Evolutionary conservation across 306 rosid genomes (phyloP).

Genomic region (Prunus padus): DNA sequence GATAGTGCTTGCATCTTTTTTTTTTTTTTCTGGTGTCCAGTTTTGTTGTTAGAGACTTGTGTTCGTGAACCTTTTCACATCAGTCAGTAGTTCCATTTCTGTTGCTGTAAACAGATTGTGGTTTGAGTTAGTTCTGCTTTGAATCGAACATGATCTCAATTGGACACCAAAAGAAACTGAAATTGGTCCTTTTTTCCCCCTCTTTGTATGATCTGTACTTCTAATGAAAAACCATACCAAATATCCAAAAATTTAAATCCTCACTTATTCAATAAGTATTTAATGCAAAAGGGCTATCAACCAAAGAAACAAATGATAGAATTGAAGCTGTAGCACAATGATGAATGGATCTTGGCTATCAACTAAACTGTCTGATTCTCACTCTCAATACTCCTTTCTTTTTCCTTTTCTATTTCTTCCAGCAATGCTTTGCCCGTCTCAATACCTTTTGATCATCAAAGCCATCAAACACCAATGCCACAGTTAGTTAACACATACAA

Average conservation of each 20-base stretch:
- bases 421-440: conserved; percentile 67
- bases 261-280: neutral
- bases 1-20: too few relatives aligned
- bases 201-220: too few relatives aligned
- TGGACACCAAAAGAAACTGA: neutral
- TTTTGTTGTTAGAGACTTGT: too few relatives aligned
- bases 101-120: too few relatives aligned
- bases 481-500: too few relatives aligned
- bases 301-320: neutral
- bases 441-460: conserved; percentile 53
- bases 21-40: too few relatives aligned
- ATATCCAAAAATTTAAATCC: neutral
- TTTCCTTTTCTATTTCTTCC: conserved; percentile 69
- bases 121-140: neutral
- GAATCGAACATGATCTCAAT: neutral
- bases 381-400: conserved; percentile 55
- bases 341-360: too few relatives aligned
- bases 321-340: neutral
- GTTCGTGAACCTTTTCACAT: too few relatives aligned
- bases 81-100: too few relatives aligned
- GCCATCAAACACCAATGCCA: neutral
- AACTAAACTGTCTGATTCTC: conserved; percentile 55
- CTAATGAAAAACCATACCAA: neutral
- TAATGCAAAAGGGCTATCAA: neutral
- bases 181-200: neutral